phyloP scores from a whole-genome alignment of 306 rosid genomes.

The Fragaria vesca region DNA sequence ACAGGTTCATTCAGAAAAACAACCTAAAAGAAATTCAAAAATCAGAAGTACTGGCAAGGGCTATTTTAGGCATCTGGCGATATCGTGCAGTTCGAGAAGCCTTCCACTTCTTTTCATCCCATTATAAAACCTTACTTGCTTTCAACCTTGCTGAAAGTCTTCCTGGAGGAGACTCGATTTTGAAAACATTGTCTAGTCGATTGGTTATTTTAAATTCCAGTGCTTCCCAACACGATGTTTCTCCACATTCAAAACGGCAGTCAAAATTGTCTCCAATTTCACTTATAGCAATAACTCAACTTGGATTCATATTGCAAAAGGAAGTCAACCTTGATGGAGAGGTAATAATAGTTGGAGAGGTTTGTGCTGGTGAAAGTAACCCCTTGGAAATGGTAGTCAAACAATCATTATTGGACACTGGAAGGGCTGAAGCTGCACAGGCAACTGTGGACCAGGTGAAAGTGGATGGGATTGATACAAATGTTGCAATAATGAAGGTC shows the following conservation, averaged over 20 bases:
- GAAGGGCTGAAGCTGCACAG: slow-evolving; percentile 88
- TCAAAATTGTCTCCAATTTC: slow-evolving; percentile 48
- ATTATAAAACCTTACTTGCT: slow-evolving; percentile 70
- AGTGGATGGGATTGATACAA: slow-evolving; percentile 96
- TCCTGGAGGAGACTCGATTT: slow-evolving; percentile 80
- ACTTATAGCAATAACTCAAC: slow-evolving; percentile 58
- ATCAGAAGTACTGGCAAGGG: slow-evolving; percentile 75
- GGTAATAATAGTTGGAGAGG: slow-evolving; percentile 43
- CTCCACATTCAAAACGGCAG: slow-evolving; percentile 47
- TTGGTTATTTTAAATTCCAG: slow-evolving; percentile 43
- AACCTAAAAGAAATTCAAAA: slow-evolving; percentile 57
- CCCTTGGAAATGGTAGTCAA: slow-evolving; percentile 76
- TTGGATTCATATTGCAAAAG: slow-evolving; percentile 52
- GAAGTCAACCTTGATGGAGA: slow-evolving; percentile 42
- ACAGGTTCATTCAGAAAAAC: slow-evolving; percentile 66
- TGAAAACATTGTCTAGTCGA: slow-evolving; percentile 66
- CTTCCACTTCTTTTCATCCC: slow-evolving; percentile 54
- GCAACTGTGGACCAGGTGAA: slow-evolving; percentile 88
- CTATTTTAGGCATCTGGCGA: slow-evolving; percentile 66
- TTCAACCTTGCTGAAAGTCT: slow-evolving; percentile 91
- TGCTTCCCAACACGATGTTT: slow-evolving; percentile 44
- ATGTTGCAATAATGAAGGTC: slow-evolving; percentile 96
- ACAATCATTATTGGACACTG: slow-evolving; percentile 58
- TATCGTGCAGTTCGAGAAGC: slow-evolving; percentile 81
- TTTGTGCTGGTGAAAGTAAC: slow-evolving; percentile 73